Base-by-base conservation (phyloP, 163 green algal genomes). In the Scenedesmus sp. region DNA sequence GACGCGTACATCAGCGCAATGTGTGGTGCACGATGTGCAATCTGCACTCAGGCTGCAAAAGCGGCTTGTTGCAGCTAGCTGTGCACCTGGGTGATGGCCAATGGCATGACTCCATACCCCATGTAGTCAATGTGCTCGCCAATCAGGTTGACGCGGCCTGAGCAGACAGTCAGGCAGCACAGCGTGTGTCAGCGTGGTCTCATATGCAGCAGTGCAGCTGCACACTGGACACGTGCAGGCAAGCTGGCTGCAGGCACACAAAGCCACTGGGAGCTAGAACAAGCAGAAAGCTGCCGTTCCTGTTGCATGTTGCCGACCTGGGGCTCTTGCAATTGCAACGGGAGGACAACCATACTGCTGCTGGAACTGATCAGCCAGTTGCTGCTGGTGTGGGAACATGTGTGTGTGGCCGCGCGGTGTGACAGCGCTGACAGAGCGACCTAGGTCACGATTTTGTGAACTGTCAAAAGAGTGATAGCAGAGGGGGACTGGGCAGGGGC, bases 51-150 rank as follows among this genome's bases (percentile, higher is more conserved):
- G 34, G 34, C 34, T 46, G 64, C 18, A 23, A n/a, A 20, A 23
- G 10, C 20, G 12, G 9, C 18, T 23, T 70, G 3, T 9, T 76
- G 66, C 66, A 34, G 3, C 16, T 34, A 34, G 2, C 18, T 3
- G 23, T 16, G 67, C 15, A 91, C 89, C 70, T 90, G 83, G 2
- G 93, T 90, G 79, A 99, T 98, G 62, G 98, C 98, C 97, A 99
- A 99, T 62, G 98, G 98, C 73, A 99, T 95, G 83, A 99, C 98
- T 34, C 94, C 96, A 89, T 99, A 99, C 4, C 98, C 96, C 92
- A 99, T 96, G 82, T 99, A 99, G 93, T 99, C 98, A 83, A 99
- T 99, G 92, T 99, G 98, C 95, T 99, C 98, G 9, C 98, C 98
- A 66, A 99, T 99, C 18, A 99, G 92, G 93, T 99, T 99, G 20